These are phyloP conservation scores for Fagopyrum esculentum DNA, from an alignment of 148 eudicot genomes.

Conservation along the genomic window DNA sequence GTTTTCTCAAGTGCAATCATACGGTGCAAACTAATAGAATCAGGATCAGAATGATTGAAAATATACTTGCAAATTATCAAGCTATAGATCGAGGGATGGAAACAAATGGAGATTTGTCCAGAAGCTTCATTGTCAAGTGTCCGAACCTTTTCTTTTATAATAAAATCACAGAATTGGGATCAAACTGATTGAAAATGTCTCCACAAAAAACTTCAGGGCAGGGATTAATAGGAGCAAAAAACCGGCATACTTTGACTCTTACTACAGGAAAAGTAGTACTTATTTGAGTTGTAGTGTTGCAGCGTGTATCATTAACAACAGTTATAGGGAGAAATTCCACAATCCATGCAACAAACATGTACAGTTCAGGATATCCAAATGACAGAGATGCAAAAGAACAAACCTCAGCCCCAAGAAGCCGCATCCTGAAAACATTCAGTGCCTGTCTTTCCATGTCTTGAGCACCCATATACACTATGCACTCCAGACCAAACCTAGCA, in stretches of 20 bases:
- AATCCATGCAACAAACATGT: too few species aligned
- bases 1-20: not conserved
- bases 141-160: too few species aligned
- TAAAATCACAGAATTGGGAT: not conserved
- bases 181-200: not conserved
- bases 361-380: not conserved
- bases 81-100: too few species aligned
- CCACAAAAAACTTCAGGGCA: not conserved
- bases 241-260: not conserved
- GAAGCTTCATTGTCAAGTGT: too few species aligned
- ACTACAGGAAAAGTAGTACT: not conserved
- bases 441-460: constrained; percentile 98
- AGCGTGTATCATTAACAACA: not conserved
- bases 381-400: constrained; percentile 14
- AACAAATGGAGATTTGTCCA: too few species aligned
- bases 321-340: not conserved
- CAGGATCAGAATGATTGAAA: too few species aligned
- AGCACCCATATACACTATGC: constrained; percentile 93
- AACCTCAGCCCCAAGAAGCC: constrained; percentile 99
- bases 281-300: not conserved
- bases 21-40: not conserved
- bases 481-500: constrained; percentile 86
- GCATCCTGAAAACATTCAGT: constrained; percentile 89
- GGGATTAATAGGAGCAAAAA: not conserved
- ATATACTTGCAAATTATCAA: not conserved